Base-by-base conservation (phyloP, 2,329 filamentous ascomycete species). In the Arthroderma sp. region DNA sequence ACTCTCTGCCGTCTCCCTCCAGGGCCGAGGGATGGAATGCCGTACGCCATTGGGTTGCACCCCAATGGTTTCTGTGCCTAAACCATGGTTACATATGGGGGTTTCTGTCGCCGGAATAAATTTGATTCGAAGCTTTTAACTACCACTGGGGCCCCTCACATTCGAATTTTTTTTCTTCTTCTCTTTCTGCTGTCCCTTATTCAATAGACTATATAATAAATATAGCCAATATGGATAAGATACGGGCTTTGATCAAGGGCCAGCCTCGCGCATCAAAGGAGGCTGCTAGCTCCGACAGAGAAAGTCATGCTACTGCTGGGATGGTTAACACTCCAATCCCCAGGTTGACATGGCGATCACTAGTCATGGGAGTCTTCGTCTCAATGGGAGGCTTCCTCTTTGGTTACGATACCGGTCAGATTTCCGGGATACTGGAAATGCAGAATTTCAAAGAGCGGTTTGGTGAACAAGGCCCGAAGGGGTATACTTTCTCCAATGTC, bases 361-460 rank as follows among this genome's bases (percentile, higher is more conserved):
- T 74, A 59, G 66, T 73, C 58, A 70, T 77, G 60, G 73, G 73
- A 53, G 54, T 76, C 39, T 67, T 75, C 57, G 74, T 75, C 43
- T 76, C 73, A 4, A 76, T 77, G 71, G 74, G 74, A 61, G 74
- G 74, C 60, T 73, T 76, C 63, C 71, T 76, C 58, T 76, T 76
- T 62, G 73, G 73, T 61, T 76, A 75, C 43, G 59, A 64, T 57
- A 59, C 63, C 67, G 71, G 72, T 63, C 72, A 76, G 66, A 73
- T 76, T 61, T 67, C 73, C 33, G 73, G 74, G 60, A 75, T 77
- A 61, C 68, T 73, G 15, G 71, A 70, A 49, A 77, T 77, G 75
- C n/a, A 67, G 0, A 69, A 77, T 62, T 77, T 77, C 63, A 66
- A 72, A 47, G 54, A 62, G 8, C 71, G 72, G 7, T 77, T 76